A percentile compares a stretch with the other conserved stretches of the same genome.
Evolutionary conservation across 2,329 filamentous ascomycete genomes (phyloP).

Genomic region (Colletotrichum magnum): DNA sequence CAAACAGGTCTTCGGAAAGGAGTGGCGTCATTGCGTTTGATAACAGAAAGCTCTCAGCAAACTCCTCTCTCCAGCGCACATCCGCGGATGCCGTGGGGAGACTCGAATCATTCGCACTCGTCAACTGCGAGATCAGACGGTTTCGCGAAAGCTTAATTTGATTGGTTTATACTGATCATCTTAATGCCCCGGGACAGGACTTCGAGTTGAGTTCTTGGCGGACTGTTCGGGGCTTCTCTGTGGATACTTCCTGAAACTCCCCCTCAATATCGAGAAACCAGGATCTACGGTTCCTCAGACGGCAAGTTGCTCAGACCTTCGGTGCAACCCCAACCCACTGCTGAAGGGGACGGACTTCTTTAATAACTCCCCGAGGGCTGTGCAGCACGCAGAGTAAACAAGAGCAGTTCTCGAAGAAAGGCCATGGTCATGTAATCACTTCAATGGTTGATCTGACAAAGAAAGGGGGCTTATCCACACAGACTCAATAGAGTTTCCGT

Average conservation of each 20-base stretch:
- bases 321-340: background rate
- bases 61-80: background rate
- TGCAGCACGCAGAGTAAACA: background rate
- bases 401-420: background rate
- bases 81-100: constrained; percentile 1
- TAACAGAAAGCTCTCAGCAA: background rate
- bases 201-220: constrained; percentile 16
- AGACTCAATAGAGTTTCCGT: background rate
- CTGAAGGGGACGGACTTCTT: background rate
- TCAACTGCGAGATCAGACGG: background rate
- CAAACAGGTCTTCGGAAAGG: background rate
- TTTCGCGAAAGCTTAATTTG: constrained; percentile 18
- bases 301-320: constrained; percentile 5
- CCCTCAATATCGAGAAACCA: constrained; percentile 22
- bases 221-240: constrained; percentile 2
- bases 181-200: constrained; percentile 4
- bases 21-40: background rate
- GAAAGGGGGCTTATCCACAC: background rate
- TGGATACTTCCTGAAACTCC: constrained; percentile 22
- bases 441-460: background rate
- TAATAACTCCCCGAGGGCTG: background rate
- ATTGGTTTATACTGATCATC: constrained; percentile 28
- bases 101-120: background rate
- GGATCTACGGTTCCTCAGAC: constrained; percentile 10
- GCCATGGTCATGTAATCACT: background rate